Base-by-base conservation (phyloP, 2,329 filamentous ascomycete genomes). In the Curvularia sp. region DNA sequence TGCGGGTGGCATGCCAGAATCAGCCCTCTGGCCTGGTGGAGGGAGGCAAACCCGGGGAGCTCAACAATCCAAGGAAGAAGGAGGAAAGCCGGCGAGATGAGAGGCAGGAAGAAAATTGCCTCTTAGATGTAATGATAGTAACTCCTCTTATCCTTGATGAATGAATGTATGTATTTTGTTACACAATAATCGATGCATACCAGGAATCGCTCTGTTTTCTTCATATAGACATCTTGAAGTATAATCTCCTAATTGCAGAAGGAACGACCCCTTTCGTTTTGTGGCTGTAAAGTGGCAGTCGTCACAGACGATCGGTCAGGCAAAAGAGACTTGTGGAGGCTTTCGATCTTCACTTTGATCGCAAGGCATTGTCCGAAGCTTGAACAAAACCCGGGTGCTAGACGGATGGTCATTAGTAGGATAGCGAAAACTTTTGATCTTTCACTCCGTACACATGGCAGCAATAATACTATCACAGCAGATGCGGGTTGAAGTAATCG, bases 1-100 rank as follows among this genome's bases (percentile, higher is more conserved):
- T 47, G 26, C 50, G 50, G 57, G 2, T 60, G 60, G 60, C 4
- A 58, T 22, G 24, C 56, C 10, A 13, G 13, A 10, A 38, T 53
- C 7, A 61, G 41, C 33, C 13, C 12, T 1, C 7, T 54, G 1
- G 38, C 57, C 9, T 12, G 49, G 24, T 68, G 65, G 65, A 57
- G 65, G 33, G 55, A 57, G 12, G 24, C 15, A 1, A 42, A 33
- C 1, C 43, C 41, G 3, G 62, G 31, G 20, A 67, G 58, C 15
- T 48, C 44, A 7, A 67, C 61, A 15, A 9, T 35, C 0, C 8
- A 30, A 5, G 65, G 64, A 1, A 52, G 65, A 12, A 18, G 3
- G 41, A 49, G 65, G 38, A 65, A 65, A 5, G 49, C 44, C 3
- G 65, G 62, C 1, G 60, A 68, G 44, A 61, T 8, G 18, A 55